Conservation (phyloP, 257 asterid species). For the Jaltomata sinuosa region DNA sequence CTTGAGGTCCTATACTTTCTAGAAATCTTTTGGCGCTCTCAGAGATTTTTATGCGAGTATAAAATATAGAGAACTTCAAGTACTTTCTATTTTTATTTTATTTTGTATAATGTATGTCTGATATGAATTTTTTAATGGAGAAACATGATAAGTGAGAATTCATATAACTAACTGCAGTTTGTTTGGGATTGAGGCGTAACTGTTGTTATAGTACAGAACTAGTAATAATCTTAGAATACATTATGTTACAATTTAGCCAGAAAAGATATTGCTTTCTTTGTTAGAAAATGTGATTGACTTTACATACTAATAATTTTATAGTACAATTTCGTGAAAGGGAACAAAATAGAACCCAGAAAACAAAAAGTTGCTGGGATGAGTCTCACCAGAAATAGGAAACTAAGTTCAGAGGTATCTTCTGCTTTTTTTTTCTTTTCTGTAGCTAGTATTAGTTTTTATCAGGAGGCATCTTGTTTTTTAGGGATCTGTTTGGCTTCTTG, state of each 20-base stretch:
- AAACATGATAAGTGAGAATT: not conserved
- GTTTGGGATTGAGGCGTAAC: not conserved
- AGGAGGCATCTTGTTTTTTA: not conserved
- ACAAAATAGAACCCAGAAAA: not conserved
- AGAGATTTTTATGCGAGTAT: not conserved
- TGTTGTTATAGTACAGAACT: not conserved
- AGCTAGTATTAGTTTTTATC: not conserved
- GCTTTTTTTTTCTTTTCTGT: not conserved
- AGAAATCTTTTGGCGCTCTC: not conserved
- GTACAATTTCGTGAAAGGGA: not conserved
- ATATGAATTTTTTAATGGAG: not conserved
- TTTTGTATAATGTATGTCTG: not conserved
- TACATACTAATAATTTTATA: not conserved
- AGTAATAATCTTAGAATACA: not conserved
- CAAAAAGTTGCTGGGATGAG: not conserved
- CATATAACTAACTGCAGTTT: not conserved
- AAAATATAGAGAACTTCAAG: not conserved
- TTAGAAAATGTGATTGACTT: not conserved
- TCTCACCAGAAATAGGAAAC: not conserved
- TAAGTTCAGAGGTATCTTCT: not conserved
- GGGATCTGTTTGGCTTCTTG: constrained; percentile 5
- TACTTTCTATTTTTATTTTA: not conserved
- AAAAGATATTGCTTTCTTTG: not conserved
- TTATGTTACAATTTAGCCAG: not conserved
- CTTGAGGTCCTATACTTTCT: not conserved